Evolutionary conservation across 2,329 filamentous ascomycete genomes (phyloP).

Genomic region (Cordyceps cicadae): DNA sequence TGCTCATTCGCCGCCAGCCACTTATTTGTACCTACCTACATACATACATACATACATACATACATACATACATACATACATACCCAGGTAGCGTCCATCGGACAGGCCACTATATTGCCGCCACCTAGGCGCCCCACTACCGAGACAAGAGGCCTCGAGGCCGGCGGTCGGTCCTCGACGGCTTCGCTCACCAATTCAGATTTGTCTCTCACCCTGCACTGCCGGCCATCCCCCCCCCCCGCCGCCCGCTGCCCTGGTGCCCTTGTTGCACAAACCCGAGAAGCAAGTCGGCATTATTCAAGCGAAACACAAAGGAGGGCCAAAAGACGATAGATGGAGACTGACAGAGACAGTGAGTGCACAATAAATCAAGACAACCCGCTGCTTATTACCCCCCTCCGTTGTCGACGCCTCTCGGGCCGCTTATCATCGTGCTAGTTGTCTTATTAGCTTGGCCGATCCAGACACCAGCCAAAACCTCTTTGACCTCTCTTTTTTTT

Average conservation of each 20-base stretch:
- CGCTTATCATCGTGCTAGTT: background rate
- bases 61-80: no score
- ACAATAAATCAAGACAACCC: background rate
- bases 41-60: no score
- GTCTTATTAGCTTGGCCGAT: constrained; percentile 1
- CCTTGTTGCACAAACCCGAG: background rate
- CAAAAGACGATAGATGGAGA: background rate
- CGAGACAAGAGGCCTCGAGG: background rate
- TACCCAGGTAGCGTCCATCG: background rate
- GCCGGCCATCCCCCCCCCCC: background rate
- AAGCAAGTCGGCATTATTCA: background rate
- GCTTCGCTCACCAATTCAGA: background rate
- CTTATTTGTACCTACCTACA: no score
- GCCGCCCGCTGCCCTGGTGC: background rate
- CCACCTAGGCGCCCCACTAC: background rate
- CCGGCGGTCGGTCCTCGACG: background rate
- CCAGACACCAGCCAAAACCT: background rate
- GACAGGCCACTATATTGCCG: background rate
- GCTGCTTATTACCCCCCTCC: background rate
- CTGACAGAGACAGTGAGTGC: background rate
- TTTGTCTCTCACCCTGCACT: background rate
- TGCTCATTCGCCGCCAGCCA: no score
- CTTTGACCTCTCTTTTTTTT: background rate
- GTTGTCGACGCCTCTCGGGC: constrained; percentile 1
- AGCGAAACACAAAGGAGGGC: background rate